Base-by-base conservation (phyloP, 768 basidiomycete genomes). In the Russula abietina region DNA sequence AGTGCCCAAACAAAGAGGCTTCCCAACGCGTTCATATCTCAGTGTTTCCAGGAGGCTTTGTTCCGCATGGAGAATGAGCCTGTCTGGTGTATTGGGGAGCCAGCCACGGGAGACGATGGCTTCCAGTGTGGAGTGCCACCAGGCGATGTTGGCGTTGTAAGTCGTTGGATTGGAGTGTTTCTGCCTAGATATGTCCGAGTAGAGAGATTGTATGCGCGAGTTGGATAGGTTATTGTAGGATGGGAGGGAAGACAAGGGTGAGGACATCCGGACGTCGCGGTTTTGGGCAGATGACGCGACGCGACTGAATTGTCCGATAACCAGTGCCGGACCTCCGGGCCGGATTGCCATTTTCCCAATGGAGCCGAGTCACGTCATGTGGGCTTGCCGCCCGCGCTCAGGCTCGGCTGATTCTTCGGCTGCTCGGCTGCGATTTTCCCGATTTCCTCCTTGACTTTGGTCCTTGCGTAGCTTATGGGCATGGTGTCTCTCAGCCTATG, bases 121-220 rank as follows among this genome's bases (percentile, higher is more conserved):
- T 67, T 88, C 82, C 10, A 93, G 77, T 0, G 84, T 82, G 50
- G 77, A 75, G 38, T 81, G 83, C 95, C 95, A 98, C 94, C 94
- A 98, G 58, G 87, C 83, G 33, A 93, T 77, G 70, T 91, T 90
- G 12, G 91, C 83, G 54, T 83, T 75, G 72, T 87, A 97, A 4
- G 91, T 86, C 2, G 87, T 81, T 0, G 92, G 89, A 72, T 98
- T 95, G 1, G 91, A 88, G 53, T 83, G 77, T 69, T 88, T 91
- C 74, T 95, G 92, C 14, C 85, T 79, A 0, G 89, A 84, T 61
- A 95, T 85, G 70, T 95, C 93, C 9, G 93, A 89, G 74, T 95
- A 98, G 8, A 98, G 78, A 0, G 93, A 84, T 65, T 89, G 85
- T 0, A 92, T 77, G 9, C 90, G 84, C 19, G 69, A 75, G 1